These are phyloP conservation scores for Suillus plorans DNA, from an alignment of 768 basidiomycete species.

Conservation along the genomic window DNA sequence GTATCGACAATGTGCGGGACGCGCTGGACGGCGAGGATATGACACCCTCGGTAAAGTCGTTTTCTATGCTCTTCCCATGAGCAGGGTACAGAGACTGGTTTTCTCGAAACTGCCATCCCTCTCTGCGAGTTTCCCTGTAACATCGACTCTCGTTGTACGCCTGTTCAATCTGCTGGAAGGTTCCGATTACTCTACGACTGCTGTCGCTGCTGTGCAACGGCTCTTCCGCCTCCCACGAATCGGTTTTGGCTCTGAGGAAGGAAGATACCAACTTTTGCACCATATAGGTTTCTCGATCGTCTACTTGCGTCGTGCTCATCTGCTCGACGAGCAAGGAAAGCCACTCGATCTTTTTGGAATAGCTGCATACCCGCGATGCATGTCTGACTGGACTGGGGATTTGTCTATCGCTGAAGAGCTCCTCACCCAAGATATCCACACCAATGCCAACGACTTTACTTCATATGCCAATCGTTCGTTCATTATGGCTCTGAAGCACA, in stretches of 20 bases:
- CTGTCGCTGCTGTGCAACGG: slow-evolving; percentile 49
- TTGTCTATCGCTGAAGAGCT: no score
- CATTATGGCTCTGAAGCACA: no score
- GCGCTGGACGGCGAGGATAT: slow-evolving; percentile 71
- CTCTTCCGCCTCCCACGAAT: slow-evolving; percentile 59
- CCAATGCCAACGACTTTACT: no score
- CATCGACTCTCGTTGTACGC: slow-evolving; percentile 62
- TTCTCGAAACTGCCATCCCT: slow-evolving; percentile 64
- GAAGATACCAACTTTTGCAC: slow-evolving; percentile 58
- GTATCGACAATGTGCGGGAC: slow-evolving; percentile 75
- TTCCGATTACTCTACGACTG: slow-evolving; percentile 48
- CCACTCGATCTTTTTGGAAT: slow-evolving; percentile 58
- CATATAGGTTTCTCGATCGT: slow-evolving; percentile 72
- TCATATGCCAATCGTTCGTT: no score
- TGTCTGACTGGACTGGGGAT: no score
- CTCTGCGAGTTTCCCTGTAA: slow-evolving; percentile 65
- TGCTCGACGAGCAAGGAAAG: slow-evolving; percentile 53
- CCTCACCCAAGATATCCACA: no score
- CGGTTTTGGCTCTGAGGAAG: slow-evolving; percentile 54
- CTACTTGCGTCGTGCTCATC: slow-evolving; percentile 56
- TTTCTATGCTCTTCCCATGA: slow-evolving; percentile 67
- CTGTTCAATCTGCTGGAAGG: slow-evolving; percentile 69
- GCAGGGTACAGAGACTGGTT: slow-evolving; percentile 61
- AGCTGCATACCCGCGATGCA: slow-evolving; percentile 51
- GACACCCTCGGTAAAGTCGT: slow-evolving; percentile 70